phyloP scores from a whole-genome alignment of 148 eudicot genomes.

The Vaccinium vitisidaea region DNA sequence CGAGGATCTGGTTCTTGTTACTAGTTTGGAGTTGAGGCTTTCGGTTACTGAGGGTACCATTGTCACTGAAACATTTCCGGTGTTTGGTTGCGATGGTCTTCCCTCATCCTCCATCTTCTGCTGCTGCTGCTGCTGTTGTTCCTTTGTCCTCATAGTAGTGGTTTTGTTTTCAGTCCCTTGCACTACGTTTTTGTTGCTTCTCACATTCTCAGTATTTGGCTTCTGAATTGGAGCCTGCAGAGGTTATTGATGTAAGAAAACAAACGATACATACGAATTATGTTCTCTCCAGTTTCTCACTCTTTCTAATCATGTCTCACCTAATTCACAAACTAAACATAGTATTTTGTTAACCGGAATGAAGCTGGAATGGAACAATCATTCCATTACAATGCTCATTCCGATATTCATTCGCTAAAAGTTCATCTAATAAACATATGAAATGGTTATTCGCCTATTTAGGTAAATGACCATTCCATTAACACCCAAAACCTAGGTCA shows the following conservation, averaged over 20 bases:
- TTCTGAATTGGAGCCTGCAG: slow-evolving; percentile 35
- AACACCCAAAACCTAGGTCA: too few relatives aligned
- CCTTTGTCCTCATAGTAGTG: slow-evolving; percentile 18
- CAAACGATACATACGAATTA: too few relatives aligned
- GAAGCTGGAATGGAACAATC: too few relatives aligned
- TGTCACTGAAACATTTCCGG: slow-evolving; percentile 39
- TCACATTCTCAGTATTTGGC: slow-evolving; percentile 35
- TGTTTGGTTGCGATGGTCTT: slow-evolving; percentile 12
- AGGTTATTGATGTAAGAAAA: not conserved
- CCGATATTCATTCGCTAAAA: too few relatives aligned
- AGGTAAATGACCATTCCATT: not conserved
- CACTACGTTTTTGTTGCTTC: slow-evolving; percentile 26
- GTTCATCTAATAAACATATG: not conserved
- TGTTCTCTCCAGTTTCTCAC: too few relatives aligned
- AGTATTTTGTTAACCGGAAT: too few relatives aligned
- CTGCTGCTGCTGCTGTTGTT: slow-evolving; percentile 6
- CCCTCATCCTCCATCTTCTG: slow-evolving; percentile 29
- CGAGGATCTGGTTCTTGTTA: slow-evolving; percentile 67
- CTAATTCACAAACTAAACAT: too few relatives aligned
- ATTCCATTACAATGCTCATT: too few relatives aligned
- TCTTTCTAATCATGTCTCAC: too few relatives aligned
- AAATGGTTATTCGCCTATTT: not conserved
- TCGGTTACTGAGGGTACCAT: slow-evolving; percentile 45
- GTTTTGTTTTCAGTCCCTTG: slow-evolving; percentile 42
- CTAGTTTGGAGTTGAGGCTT: slow-evolving; percentile 47